phyloP scores from a whole-genome alignment of 306 rosid species.

The Acmispon strigosus region DNA sequence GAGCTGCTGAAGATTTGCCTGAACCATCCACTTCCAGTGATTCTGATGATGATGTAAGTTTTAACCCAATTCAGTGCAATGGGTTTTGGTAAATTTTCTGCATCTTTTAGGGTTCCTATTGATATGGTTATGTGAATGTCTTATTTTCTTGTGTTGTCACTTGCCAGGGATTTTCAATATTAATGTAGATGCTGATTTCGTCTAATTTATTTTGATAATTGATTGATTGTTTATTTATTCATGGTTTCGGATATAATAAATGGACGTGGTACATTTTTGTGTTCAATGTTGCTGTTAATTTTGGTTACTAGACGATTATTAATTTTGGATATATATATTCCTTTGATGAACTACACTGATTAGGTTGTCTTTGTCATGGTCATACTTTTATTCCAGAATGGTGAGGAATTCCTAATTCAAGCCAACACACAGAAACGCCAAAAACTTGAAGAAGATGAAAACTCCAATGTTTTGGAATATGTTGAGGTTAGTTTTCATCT shows the following conservation, averaged over 20 bases:
- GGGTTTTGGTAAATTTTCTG: background rate
- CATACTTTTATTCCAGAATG: conserved; percentile 32
- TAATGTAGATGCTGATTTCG: background rate
- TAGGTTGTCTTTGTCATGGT: background rate
- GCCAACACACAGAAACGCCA: conserved; percentile 84
- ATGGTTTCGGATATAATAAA: background rate
- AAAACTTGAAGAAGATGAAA: conserved; percentile 50
- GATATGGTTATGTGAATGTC: background rate
- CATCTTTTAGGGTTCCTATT: background rate
- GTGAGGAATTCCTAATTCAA: conserved; percentile 75
- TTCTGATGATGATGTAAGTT: conserved; percentile 84
- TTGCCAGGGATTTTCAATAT: background rate
- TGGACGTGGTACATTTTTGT: background rate
- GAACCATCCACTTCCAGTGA: conserved; percentile 83
- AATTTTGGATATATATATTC: background rate
- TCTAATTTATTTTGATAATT: background rate
- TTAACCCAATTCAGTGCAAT: conserved; percentile 1
- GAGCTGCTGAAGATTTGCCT: conserved; percentile 53
- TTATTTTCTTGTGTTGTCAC: background rate
- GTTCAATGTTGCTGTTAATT: conserved; percentile 5
- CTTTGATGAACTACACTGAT: background rate
- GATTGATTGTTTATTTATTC: background rate
- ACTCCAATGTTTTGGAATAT: conserved; percentile 43
- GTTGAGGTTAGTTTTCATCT: conserved; percentile 59
- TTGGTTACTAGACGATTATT: background rate